Conservation (phyloP, 208 protist genomes). For the Leptomonas seymouri region DNA sequence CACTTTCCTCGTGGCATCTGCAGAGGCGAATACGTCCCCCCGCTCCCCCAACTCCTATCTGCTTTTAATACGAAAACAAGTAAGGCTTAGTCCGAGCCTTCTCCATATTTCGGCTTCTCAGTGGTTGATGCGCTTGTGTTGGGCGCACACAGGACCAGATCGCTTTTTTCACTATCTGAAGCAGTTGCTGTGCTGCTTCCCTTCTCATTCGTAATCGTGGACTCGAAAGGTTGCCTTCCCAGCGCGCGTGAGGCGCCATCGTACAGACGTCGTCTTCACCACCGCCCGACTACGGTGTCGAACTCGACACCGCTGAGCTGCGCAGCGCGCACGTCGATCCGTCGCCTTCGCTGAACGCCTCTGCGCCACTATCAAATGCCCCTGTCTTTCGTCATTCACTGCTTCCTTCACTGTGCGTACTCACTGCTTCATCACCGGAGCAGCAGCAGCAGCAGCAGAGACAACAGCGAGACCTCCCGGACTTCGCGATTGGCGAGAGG, state of each 20-base stretch:
- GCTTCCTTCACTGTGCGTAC: background rate
- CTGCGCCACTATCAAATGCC: background rate
- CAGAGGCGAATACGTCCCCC: too few relatives aligned
- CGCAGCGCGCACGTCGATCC: background rate
- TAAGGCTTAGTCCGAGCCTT: too few relatives aligned
- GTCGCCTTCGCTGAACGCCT: background rate
- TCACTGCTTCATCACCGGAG: background rate
- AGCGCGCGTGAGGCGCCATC: constrained; percentile 2
- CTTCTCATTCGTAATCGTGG: too few relatives aligned
- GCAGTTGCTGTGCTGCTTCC: too few relatives aligned
- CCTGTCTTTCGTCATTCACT: background rate
- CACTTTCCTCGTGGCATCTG: too few relatives aligned
- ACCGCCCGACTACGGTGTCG: constrained; percentile 12
- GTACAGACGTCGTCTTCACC: constrained; percentile 5
- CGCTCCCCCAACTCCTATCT: too few relatives aligned
- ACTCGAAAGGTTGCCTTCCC: too few relatives aligned
- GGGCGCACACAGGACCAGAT: too few relatives aligned
- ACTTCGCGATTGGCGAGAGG: background rate
- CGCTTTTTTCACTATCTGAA: too few relatives aligned
- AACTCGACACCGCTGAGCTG: constrained; percentile 4
- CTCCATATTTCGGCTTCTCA: too few relatives aligned
- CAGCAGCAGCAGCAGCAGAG: background rate
- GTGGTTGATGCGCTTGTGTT: too few relatives aligned
- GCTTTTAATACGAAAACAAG: too few relatives aligned
- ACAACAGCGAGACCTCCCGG: background rate